Percentiles rank a stretch among this genome's conserved stretches.
Conservation (phyloP, 1,284 basidiomycete species). For the Austroboletus novae-zelandiae region DNA sequence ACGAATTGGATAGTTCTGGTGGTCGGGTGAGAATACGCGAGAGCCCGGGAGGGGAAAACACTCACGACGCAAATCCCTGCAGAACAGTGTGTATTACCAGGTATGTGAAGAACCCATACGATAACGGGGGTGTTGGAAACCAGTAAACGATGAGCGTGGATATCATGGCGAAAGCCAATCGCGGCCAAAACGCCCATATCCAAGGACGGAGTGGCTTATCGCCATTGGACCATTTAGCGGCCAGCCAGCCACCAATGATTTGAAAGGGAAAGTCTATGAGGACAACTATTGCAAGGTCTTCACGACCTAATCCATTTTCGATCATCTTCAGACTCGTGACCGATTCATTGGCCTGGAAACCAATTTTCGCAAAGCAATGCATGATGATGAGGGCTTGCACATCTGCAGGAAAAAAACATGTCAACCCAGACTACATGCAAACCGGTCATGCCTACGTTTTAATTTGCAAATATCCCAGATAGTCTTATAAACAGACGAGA, state of each 20-base stretch:
- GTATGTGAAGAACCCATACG: conserved; percentile 78
- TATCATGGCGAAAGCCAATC: conserved; percentile 71
- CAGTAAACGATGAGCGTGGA: conserved; percentile 80
- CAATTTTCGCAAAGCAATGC: conserved; percentile 93
- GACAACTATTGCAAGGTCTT: conserved; percentile 93
- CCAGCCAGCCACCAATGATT: conserved; percentile 94
- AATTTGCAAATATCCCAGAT: conserved; percentile 95
- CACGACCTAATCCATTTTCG: conserved; percentile 93
- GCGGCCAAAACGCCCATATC: conserved; percentile 90
- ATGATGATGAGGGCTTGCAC: conserved; percentile 87
- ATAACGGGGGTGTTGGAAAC: conserved; percentile 80
- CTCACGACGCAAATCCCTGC: conserved; percentile 83
- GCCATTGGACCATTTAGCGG: conserved; percentile 87
- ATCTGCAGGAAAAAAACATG: conserved; percentile 48
- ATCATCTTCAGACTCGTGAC: conserved; percentile 93
- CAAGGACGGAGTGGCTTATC: conserved; percentile 79
- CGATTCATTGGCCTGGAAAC: conserved; percentile 94
- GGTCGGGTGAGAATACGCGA: conserved; percentile 5
- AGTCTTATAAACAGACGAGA: conserved; percentile 87
- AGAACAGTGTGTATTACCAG: conserved; percentile 81
- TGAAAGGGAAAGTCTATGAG: conserved; percentile 99
- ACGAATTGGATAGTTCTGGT: conserved; percentile 95
- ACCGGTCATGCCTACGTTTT: conserved; percentile 60
- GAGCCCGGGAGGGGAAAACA: conserved; percentile 4
- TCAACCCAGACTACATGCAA: conserved; percentile 1